A percentile compares a stretch with the other conserved stretches of the same genome.
These are phyloP conservation scores for Termitomyces sp. DNA, from an alignment of 768 basidiomycete species.

Conservation along the genomic window DNA sequence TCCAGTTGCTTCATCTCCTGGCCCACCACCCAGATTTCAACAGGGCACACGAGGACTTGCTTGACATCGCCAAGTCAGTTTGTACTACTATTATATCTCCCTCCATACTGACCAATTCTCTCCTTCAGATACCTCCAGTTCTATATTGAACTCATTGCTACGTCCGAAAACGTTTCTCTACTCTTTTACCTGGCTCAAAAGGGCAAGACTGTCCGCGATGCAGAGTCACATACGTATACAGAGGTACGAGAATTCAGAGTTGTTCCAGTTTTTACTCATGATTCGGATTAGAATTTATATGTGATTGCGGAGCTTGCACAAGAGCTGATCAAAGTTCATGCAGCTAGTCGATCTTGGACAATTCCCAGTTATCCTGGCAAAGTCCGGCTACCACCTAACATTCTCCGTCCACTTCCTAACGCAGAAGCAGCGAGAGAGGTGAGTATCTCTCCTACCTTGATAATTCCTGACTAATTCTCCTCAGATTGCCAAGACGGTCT, in stretches of 20 bases:
- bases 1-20: slow-evolving; percentile 80
- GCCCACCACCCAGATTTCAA: slow-evolving; percentile 95
- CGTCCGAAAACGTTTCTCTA: slow-evolving; percentile 78
- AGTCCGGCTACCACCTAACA: slow-evolving; percentile 75
- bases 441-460: background rate
- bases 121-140: slow-evolving; percentile 76
- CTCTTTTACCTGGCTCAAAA: slow-evolving; percentile 79
- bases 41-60: slow-evolving; percentile 58
- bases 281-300: slow-evolving; percentile 71
- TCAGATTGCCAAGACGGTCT: slow-evolving; percentile 65
- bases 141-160: slow-evolving; percentile 74
- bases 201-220: slow-evolving; percentile 84
- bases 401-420: slow-evolving; percentile 67
- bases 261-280: background rate
- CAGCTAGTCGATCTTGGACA: slow-evolving; percentile 64
- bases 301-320: slow-evolving; percentile 85
- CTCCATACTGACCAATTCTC: background rate
- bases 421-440: slow-evolving; percentile 65
- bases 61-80: slow-evolving; percentile 77
- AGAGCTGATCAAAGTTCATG: slow-evolving; percentile 72
- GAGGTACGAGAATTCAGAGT: slow-evolving; percentile 45
- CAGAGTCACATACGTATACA: slow-evolving; percentile 58
- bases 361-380: slow-evolving; percentile 78
- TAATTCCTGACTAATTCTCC: background rate
- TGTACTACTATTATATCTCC: background rate